phyloP scores from a whole-genome alignment of 345 rosid genomes.

The Salix purpurea region DNA sequence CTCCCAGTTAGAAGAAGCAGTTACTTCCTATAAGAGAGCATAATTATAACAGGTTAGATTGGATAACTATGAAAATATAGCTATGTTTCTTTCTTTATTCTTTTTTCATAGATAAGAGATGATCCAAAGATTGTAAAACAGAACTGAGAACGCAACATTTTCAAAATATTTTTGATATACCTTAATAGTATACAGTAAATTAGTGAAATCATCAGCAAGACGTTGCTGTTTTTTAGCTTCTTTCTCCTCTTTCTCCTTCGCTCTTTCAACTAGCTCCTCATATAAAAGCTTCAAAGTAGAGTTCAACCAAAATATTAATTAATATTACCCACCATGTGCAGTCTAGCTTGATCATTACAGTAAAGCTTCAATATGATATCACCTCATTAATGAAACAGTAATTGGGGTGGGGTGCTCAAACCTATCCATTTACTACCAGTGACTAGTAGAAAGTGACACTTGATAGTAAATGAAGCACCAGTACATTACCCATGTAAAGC shows the following conservation, averaged over 20 bases:
- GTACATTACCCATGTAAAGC: too few relatives aligned
- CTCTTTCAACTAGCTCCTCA: slow-evolving; percentile 76
- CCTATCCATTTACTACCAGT: neutral
- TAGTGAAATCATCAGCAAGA: slow-evolving; percentile 76
- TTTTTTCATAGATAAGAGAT: neutral
- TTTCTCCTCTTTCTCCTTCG: slow-evolving; percentile 92
- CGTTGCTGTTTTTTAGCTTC: slow-evolving; percentile 90
- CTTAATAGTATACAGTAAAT: slow-evolving; percentile 62
- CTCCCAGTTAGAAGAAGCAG: slow-evolving; percentile 77
- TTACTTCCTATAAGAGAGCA: slow-evolving; percentile 59
- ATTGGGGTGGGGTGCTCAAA: neutral
- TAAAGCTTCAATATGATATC: neutral
- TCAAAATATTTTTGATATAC: slow-evolving; percentile 31
- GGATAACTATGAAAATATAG: neutral
- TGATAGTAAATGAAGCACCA: too few relatives aligned
- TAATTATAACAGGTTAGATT: neutral
- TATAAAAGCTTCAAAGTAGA: slow-evolving; percentile 59
- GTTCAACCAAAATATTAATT: neutral
- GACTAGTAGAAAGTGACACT: too few relatives aligned
- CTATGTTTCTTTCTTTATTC: neutral
- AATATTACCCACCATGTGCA: neutral
- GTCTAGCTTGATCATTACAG: neutral
- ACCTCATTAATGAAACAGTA: neutral
- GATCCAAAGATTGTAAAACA: neutral
- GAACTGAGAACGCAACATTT: neutral